phyloP scores from a whole-genome alignment of 2,329 filamentous ascomycete species.

The Truncatella angustata region DNA sequence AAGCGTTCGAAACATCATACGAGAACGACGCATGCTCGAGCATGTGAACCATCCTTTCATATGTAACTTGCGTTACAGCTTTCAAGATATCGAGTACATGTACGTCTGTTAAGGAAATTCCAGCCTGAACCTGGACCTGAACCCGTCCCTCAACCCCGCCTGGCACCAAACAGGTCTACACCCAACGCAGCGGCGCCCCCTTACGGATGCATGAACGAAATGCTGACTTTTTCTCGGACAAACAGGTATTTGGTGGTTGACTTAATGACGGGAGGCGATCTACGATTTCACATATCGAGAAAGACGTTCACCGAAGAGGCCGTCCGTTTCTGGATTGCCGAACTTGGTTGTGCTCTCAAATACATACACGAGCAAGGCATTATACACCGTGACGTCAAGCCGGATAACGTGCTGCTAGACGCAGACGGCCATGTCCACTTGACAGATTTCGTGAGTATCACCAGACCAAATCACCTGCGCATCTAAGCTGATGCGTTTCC shows the following conservation, averaged over 20 bases:
- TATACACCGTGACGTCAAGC: constrained; percentile 88
- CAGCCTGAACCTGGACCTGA: too few species aligned
- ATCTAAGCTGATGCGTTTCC: constrained; percentile 30
- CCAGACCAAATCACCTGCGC: constrained; percentile 7
- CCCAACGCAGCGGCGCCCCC: neutral
- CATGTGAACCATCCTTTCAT: constrained; percentile 97
- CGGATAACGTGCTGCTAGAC: constrained; percentile 86
- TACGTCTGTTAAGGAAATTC: too few species aligned
- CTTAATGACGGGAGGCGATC: constrained; percentile 94
- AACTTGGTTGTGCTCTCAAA: constrained; percentile 85
- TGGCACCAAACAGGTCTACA: too few species aligned
- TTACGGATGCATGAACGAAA: neutral
- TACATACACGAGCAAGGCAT: constrained; percentile 86
- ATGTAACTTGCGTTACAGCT: constrained; percentile 97
- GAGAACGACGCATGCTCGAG: constrained; percentile 96
- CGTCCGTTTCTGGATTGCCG: constrained; percentile 94
- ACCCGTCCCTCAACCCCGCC: too few species aligned
- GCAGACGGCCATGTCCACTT: constrained; percentile 92
- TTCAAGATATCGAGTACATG: constrained; percentile 99
- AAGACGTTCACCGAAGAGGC: constrained; percentile 98
- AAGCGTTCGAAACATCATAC: constrained; percentile 96
- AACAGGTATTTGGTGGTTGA: constrained; percentile 96
- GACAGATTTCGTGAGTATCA: constrained; percentile 83
- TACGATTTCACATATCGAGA: constrained; percentile 95
- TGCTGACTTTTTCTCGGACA: neutral